These are phyloP conservation scores for Alopecurus myosuroides DNA, from an alignment of 176 grass and related monocot species.

Conservation along the genomic window DNA sequence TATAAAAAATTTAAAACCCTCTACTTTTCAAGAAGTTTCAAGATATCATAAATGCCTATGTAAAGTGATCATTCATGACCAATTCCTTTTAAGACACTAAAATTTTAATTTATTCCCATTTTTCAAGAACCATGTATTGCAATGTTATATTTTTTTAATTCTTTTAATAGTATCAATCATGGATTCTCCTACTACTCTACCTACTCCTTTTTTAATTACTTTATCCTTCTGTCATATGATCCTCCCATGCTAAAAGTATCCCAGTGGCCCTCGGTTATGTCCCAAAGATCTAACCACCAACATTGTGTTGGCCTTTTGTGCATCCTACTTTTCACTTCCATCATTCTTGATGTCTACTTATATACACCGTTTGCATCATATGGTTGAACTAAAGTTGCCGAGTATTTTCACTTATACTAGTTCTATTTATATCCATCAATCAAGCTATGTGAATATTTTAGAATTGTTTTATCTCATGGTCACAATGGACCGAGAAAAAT, in stretches of 20 bases:
- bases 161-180: neutral
- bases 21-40: neutral
- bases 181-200: neutral
- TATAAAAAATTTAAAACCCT: neutral
- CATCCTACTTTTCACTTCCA: neutral
- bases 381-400: neutral
- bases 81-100: neutral
- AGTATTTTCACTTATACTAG: neutral
- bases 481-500: no score
- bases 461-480: no score
- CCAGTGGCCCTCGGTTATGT: neutral
- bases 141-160: neutral
- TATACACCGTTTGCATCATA: neutral
- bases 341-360: neutral
- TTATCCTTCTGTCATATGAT: neutral
- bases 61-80: neutral
- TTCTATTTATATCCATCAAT: neutral
- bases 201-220: neutral
- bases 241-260: neutral
- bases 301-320: neutral
- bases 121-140: neutral
- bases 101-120: neutral
- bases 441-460: no score
- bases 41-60: neutral
- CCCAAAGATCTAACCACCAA: neutral